Conservation (phyloP, 2,329 filamentous ascomycete species). For the Ceratocystis albifundus region DNA sequence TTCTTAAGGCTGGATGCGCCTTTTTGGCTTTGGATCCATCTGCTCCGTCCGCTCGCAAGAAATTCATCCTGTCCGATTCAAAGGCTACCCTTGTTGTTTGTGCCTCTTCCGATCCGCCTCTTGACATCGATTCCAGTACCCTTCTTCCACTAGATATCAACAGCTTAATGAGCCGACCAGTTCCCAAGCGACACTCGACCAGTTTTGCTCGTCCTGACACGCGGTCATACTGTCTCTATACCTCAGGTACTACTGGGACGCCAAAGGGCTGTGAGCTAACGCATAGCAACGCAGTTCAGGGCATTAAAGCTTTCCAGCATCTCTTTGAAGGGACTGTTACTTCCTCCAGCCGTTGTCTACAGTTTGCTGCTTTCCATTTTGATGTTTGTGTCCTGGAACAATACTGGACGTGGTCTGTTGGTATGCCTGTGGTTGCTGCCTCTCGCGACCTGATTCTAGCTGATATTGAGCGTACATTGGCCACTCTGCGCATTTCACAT, state of each 20-base stretch:
- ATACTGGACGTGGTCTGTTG: conserved; percentile 90
- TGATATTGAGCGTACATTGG: conserved; percentile 64
- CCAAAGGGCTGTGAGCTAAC: conserved; percentile 84
- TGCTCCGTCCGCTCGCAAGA: conserved; percentile 59
- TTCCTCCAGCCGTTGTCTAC: conserved; percentile 63
- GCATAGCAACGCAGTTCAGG: conserved; percentile 79
- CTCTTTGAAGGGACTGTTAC: conserved; percentile 70
- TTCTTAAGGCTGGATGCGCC: conserved; percentile 69
- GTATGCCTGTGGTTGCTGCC: conserved; percentile 71
- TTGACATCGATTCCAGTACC: conserved; percentile 24
- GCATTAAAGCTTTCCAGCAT: conserved; percentile 73
- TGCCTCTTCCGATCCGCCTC: conserved; percentile 28
- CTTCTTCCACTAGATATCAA: conserved; percentile 31
- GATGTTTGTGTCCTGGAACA: conserved; percentile 89
- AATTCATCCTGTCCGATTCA: conserved; percentile 69
- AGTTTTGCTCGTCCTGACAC: conserved; percentile 34
- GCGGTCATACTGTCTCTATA: conserved; percentile 75
- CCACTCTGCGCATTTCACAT: conserved; percentile 65
- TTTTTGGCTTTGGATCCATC: conserved; percentile 71
- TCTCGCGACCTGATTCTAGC: conserved; percentile 77
- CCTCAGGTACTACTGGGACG: conserved; percentile 73
- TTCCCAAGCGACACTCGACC: background rate
- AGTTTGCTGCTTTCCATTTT: conserved; percentile 91
- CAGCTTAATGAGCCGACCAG: conserved; percentile 25
- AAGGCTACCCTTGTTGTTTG: conserved; percentile 52